phyloP scores from a whole-genome alignment of 1,139 yeast genomes.

The Waltiozyma sp. region DNA sequence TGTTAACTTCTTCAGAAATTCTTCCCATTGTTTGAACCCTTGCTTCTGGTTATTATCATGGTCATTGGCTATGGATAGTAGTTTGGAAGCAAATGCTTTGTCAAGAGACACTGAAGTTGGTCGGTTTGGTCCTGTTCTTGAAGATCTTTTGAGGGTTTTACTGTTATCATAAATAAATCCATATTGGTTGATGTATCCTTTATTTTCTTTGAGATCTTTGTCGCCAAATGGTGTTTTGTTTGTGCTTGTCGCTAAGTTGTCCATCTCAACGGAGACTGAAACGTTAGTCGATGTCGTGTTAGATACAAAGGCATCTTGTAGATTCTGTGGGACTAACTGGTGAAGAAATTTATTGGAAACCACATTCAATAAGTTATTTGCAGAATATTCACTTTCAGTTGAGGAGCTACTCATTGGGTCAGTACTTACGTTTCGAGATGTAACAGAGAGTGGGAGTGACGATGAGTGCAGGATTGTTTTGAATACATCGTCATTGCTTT shows the following conservation, averaged over 20 bases:
- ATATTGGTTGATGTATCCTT: conserved; percentile 33
- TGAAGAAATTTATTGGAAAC: conserved; percentile 17
- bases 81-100: conserved; percentile 12
- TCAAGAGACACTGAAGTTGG: conserved; percentile 3
- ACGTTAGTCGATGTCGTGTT: background rate
- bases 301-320: conserved; percentile 11
- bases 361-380: conserved; percentile 8
- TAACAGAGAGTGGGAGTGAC: conserved; percentile 7
- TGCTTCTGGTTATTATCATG: conserved; percentile 27
- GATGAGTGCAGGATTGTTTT: conserved; percentile 6
- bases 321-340: conserved; percentile 17
- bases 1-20: conserved; percentile 19
- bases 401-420: background rate
- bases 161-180: conserved; percentile 32
- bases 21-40: conserved; percentile 28
- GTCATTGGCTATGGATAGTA: conserved; percentile 26
- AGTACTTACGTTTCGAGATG: background rate
- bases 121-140: background rate
- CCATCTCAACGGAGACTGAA: conserved; percentile 36
- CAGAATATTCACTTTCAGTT: conserved; percentile 1
- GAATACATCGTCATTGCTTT: conserved; percentile 1
- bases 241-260: conserved; percentile 26
- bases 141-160: conserved; percentile 4
- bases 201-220: conserved; percentile 13
- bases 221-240: conserved; percentile 23